A percentile compares a stretch with the other conserved stretches of the same genome.
Conservation (phyloP, 2,329 filamentous ascomycete genomes). For the Ascochyta clinopodiicola region DNA sequence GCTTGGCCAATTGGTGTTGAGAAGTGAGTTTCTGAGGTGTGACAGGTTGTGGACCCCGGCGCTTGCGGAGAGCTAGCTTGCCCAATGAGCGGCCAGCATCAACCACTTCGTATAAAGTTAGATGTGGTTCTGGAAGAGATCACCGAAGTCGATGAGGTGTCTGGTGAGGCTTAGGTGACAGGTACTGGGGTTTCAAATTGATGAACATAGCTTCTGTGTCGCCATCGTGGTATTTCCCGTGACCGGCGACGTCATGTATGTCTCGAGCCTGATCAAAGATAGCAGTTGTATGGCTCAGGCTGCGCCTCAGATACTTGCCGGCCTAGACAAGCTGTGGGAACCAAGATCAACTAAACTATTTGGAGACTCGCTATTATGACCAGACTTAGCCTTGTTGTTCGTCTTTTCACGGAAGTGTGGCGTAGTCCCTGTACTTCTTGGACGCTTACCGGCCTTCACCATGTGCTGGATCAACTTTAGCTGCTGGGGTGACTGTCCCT, state of each 20-base stretch:
- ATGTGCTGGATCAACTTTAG: not conserved
- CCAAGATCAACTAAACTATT: conserved; percentile 4
- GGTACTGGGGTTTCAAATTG: not conserved
- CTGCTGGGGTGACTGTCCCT: not conserved
- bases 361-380: not conserved
- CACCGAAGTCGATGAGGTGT: conserved; percentile 13
- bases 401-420: not conserved
- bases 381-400: not conserved
- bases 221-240: conserved; percentile 2
- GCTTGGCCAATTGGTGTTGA: conserved; percentile 39
- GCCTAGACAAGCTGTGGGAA: not conserved
- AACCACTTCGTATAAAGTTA: conserved; percentile 18
- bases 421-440: not conserved
- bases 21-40: conserved; percentile 31
- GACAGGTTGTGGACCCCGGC: conserved; percentile 35
- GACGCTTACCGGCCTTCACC: not conserved
- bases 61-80: conserved; percentile 30
- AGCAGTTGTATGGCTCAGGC: conserved; percentile 11
- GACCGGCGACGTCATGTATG: conserved; percentile 8
- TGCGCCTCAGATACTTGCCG: conserved; percentile 5
- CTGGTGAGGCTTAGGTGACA: conserved; percentile 17
- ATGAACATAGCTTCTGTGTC: conserved; percentile 25
- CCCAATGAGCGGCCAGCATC: conserved; percentile 33
- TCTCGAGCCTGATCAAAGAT: conserved; percentile 1
- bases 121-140: conserved; percentile 13